These are phyloP conservation scores for Triticum timopheevii DNA, from an alignment of 176 grass and related monocot genomes.

Conservation along the genomic window DNA sequence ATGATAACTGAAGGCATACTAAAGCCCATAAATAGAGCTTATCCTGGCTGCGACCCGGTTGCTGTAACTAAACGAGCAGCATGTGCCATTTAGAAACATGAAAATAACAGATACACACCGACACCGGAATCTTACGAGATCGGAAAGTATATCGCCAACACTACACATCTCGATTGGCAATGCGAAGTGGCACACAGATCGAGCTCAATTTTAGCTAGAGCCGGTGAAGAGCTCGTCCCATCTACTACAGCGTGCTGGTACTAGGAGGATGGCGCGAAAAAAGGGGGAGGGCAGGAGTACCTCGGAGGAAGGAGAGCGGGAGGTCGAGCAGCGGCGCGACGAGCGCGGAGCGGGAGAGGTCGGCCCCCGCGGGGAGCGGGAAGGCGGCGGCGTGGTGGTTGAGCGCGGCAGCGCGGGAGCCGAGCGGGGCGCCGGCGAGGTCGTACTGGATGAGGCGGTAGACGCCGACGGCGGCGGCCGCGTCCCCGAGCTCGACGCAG, in stretches of 20 bases:
- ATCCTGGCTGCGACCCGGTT: not conserved
- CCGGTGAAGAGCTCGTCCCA: not conserved
- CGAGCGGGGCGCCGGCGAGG: conserved; percentile 64
- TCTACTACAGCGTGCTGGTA: not conserved
- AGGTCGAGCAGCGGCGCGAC: conserved; percentile 76
- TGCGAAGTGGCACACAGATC: conserved; percentile 12
- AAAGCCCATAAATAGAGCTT: not conserved
- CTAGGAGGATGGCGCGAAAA: not conserved
- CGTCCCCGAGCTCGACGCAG: conserved; percentile 86
- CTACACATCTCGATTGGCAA: not conserved
- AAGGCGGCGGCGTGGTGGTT: conserved; percentile 70
- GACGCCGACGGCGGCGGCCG: conserved; percentile 80
- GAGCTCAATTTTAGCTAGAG: not conserved
- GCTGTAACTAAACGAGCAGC: not conserved
- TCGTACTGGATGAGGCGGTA: conserved; percentile 99
- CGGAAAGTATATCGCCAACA: too few species aligned
- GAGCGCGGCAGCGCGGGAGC: conserved; percentile 63
- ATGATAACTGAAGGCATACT: not conserved
- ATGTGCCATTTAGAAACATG: not conserved
- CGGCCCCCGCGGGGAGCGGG: conserved; percentile 57
- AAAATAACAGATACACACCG: not conserved
- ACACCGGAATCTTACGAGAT: not conserved
- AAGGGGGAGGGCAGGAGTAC: not conserved
- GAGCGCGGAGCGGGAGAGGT: conserved; percentile 87
- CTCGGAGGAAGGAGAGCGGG: conserved; percentile 77